Evolutionary conservation across 2,329 filamentous ascomycete genomes (phyloP).

Genomic region (Fusarium goolgardi): DNA sequence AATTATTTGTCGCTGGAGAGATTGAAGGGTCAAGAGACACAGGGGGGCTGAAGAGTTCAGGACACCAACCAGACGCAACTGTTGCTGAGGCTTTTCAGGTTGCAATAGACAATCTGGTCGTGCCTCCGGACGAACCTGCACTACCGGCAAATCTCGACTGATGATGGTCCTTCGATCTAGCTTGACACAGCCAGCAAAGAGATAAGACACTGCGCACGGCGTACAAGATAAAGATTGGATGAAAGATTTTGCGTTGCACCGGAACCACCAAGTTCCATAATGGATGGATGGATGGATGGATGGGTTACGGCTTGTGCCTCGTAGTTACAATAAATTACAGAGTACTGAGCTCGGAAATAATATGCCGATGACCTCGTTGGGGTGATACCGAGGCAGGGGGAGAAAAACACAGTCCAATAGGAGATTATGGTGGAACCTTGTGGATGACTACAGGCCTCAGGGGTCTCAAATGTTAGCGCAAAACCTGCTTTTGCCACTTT

Average conservation of each 20-base stretch:
- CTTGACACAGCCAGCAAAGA: too few relatives aligned
- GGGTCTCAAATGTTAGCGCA: too few relatives aligned
- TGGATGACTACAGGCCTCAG: too few relatives aligned
- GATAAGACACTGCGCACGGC: slow-evolving; percentile 19
- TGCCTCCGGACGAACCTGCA: slow-evolving; percentile 28
- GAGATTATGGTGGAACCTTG: slow-evolving; percentile 24
- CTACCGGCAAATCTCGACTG: slow-evolving; percentile 28
- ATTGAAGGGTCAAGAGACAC: slow-evolving; percentile 6
- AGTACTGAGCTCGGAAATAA: slow-evolving; percentile 12
- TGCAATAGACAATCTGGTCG: slow-evolving; percentile 36
- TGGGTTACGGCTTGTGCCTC: slow-evolving; percentile 29
- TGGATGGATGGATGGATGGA: slow-evolving; percentile 32
- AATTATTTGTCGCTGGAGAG: slow-evolving; percentile 17
- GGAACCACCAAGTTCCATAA: background rate
- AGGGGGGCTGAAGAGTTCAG: background rate
- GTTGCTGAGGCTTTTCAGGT: slow-evolving; percentile 31
- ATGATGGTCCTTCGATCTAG: too few relatives aligned
- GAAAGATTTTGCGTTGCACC: slow-evolving; percentile 32
- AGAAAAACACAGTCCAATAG: slow-evolving; percentile 12
- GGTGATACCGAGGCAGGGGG: slow-evolving; percentile 34
- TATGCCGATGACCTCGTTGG: slow-evolving; percentile 25
- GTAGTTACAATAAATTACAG: background rate
- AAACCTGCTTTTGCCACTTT: too few relatives aligned
- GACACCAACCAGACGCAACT: slow-evolving; percentile 4
- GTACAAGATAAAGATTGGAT: slow-evolving; percentile 13